Percentiles rank a stretch among this genome's conserved stretches.
phyloP scores from a whole-genome alignment of 768 basidiomycete genomes.

The Pilatotrama ljubarskyi region DNA sequence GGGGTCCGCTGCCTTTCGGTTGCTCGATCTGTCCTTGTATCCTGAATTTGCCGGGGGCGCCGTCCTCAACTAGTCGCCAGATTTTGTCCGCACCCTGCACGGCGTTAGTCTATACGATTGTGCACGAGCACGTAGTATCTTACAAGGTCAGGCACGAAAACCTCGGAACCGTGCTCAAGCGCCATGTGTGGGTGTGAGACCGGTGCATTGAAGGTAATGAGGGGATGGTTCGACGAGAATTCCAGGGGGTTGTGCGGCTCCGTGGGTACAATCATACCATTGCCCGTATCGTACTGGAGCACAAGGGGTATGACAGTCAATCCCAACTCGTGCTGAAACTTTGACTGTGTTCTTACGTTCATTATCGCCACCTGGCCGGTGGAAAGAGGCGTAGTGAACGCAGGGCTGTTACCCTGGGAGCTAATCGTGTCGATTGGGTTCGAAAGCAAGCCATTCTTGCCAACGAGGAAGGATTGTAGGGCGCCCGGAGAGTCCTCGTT shows the following conservation, averaged over 20 bases:
- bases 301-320: neutral
- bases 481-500: slow-evolving; percentile 49
- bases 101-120: neutral
- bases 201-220: slow-evolving; percentile 55
- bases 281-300: slow-evolving; percentile 52
- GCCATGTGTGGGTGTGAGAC: slow-evolving; percentile 70
- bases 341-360: slow-evolving; percentile 45
- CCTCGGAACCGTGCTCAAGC: slow-evolving; percentile 51
- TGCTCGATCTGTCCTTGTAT: slow-evolving; percentile 64
- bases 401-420: slow-evolving; percentile 53
- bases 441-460: slow-evolving; percentile 45
- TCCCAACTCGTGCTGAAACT: neutral
- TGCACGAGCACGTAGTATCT: slow-evolving; percentile 14
- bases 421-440: slow-evolving; percentile 44
- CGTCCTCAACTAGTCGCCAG: slow-evolving; percentile 57
- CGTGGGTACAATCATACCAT: slow-evolving; percentile 54
- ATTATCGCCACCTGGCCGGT: slow-evolving; percentile 60
- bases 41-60: slow-evolving; percentile 44
- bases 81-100: slow-evolving; percentile 64
- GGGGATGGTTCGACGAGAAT: slow-evolving; percentile 36
- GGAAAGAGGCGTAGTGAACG: slow-evolving; percentile 50
- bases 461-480: slow-evolving; percentile 60
- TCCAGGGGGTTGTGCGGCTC: slow-evolving; percentile 35
- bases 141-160: slow-evolving; percentile 69
- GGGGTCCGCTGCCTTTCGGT: slow-evolving; percentile 64